A percentile compares a stretch with the other conserved stretches of the same genome.
phyloP scores from a whole-genome alignment of 768 basidiomycete species.

The Artomyces pyxidatus region DNA sequence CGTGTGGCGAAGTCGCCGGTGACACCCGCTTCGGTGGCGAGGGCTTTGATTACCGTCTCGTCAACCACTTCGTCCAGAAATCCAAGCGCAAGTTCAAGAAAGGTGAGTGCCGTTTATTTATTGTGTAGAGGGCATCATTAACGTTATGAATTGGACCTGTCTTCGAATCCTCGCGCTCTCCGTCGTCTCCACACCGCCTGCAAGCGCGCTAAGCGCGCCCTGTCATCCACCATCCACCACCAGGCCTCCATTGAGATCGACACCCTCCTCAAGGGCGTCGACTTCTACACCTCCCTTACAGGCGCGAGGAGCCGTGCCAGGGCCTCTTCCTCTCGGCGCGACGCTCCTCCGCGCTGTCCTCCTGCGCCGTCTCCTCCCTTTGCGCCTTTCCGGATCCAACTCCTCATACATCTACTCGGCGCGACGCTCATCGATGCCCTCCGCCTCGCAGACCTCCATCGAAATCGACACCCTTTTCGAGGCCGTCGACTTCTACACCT shows the following conservation, averaged over 20 bases:
- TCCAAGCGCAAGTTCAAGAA: slow-evolving; percentile 99
- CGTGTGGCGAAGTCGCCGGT: slow-evolving; percentile 69
- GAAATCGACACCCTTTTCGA: slow-evolving; percentile 98
- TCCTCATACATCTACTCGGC: too few species aligned
- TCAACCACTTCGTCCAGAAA: slow-evolving; percentile 94
- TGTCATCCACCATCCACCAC: slow-evolving; percentile 92
- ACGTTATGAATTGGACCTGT: slow-evolving; percentile 49
- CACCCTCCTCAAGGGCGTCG: slow-evolving; percentile 94
- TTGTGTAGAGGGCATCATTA: slow-evolving; percentile 9
- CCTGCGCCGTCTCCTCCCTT: too few species aligned
- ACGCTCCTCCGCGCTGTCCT: too few species aligned
- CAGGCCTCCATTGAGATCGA: slow-evolving; percentile 98
- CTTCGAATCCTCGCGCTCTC: slow-evolving; percentile 87
- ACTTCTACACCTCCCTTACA: slow-evolving; percentile 97
- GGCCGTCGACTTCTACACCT: slow-evolving; percentile 98
- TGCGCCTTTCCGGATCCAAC: too few species aligned
- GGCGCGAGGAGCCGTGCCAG: slow-evolving; percentile 96
- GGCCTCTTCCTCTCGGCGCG: too few species aligned
- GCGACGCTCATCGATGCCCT: too few species aligned
- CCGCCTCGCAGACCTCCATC: slow-evolving; percentile 94
- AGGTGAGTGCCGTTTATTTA: slow-evolving; percentile 33
- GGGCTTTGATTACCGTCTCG: slow-evolving; percentile 96
- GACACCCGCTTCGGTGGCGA: slow-evolving; percentile 98
- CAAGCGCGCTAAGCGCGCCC: slow-evolving; percentile 97
- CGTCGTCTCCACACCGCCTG: slow-evolving; percentile 96